Base-by-base conservation (phyloP, 2,329 filamentous ascomycete species). In the Claviceps monticola region DNA sequence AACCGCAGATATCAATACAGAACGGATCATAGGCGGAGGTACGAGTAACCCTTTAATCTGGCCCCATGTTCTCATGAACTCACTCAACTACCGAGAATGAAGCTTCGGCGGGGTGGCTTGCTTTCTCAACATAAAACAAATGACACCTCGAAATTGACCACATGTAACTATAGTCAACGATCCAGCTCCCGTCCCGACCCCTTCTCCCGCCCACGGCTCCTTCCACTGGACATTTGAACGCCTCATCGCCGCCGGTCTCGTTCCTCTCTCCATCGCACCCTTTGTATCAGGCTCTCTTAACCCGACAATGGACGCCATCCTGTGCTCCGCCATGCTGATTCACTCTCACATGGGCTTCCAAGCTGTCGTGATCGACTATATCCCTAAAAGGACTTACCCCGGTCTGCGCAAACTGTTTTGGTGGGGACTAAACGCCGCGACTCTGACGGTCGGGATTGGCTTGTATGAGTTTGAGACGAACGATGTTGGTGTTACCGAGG, bases 201-300 rank as follows among this genome's bases (percentile, higher is more conserved):
- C 87, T 50, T 80, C 78, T 60, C 82, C 91, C 43, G 74, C 82
- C 52, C 88, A 98, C 73, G 93, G 93, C 61, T 94, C 86, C 70
- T 98, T 97, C 76, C 93, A 98, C 79, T 98, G 93, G 93, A 87
- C 86, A 55, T 95, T 95, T 64, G 93, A 98, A 77, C 89, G 88
- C 65, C 67, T 88, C 52, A 73, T 97, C 61, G 84, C 88, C 53
- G 84, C 80, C 53, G 85, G 82, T 52, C 80, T 98, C 56, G 74
- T 98, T 56, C 94, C 93, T 49, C 75, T 98, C 58, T 88, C 85
- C 56, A 76, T 97, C 59, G 84, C 89, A 41, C 93, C 93, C 56
- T 98, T 98, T 71, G 90, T 90, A 55, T 83, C 87, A 55, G 90
- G 90, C 64, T 88, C 88, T 41, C 77, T 97, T 59, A 95, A 95